Conservation (phyloP, 2,329 filamentous ascomycete genomes). For the Chaetomium olivaceum region DNA sequence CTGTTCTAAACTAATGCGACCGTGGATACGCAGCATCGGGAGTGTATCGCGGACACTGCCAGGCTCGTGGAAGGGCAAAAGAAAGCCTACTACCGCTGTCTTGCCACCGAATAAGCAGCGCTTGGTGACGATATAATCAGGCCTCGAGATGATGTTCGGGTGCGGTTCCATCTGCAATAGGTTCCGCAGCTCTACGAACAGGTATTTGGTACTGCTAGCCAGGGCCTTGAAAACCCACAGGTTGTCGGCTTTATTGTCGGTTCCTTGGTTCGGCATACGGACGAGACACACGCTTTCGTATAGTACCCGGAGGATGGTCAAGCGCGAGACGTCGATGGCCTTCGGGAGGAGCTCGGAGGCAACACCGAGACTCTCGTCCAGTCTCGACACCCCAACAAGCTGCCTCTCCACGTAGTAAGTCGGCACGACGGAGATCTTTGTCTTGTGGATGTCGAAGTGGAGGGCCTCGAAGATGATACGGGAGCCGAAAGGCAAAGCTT, state of each 20-base stretch:
- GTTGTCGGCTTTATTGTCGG: conserved; percentile 34
- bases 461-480: conserved; percentile 56
- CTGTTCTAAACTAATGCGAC: conserved; percentile 44
- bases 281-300: conserved; percentile 63
- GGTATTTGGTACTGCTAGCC: conserved; percentile 58
- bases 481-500: conserved; percentile 57
- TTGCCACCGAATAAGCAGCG: conserved; percentile 57
- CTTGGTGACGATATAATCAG: conserved; percentile 58
- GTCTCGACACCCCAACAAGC: conserved; percentile 46
- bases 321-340: conserved; percentile 49
- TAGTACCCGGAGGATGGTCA: conserved; percentile 55
- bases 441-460: conserved; percentile 48
- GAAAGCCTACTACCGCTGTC: conserved; percentile 57
- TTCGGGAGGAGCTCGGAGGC: conserved; percentile 45
- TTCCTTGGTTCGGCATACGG: conserved; percentile 34
- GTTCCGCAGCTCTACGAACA: conserved; percentile 61
- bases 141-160: conserved; percentile 53
- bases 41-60: conserved; percentile 58
- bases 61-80: conserved; percentile 54
- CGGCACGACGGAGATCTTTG: conserved; percentile 49
- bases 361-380: conserved; percentile 48
- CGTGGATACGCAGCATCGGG: conserved; percentile 52
- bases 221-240: conserved; percentile 60
- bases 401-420: conserved; percentile 57
- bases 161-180: conserved; percentile 56